Conservation (phyloP, 805 yeast species). For the Scheffersomyces stipitis region DNA sequence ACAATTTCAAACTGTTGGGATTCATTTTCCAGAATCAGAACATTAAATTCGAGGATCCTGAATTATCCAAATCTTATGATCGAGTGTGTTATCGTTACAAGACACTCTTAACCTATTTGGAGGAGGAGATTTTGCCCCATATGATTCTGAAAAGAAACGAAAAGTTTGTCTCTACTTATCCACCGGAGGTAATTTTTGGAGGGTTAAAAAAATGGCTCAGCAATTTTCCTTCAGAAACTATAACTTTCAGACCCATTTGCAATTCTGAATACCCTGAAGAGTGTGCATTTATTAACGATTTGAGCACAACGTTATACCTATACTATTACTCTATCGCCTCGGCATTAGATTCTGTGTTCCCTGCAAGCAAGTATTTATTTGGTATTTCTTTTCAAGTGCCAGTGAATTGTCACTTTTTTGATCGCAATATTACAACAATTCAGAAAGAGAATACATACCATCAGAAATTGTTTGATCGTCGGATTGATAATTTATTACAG, state of each 20-base stretch:
- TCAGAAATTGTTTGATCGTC: background rate
- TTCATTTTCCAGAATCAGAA: background rate
- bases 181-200: constrained; percentile 15
- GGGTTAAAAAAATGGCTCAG: constrained; percentile 20
- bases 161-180: constrained; percentile 16
- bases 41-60: constrained; percentile 1
- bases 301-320: constrained; percentile 18
- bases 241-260: constrained; percentile 2
- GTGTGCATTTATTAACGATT: constrained; percentile 10
- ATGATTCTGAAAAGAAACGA: constrained; percentile 11
- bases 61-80: constrained; percentile 1
- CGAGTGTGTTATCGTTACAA: constrained; percentile 11
- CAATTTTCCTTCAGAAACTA: constrained; percentile 19
- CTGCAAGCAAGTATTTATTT: constrained; percentile 20
- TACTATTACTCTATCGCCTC: constrained; percentile 23
- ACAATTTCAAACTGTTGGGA: background rate
- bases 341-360: constrained; percentile 22
- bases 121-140: constrained; percentile 15
- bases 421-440: constrained; percentile 7
- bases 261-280: constrained; percentile 6
- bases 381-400: constrained; percentile 19
- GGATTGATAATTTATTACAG: constrained; percentile 16
- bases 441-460: constrained; percentile 7
- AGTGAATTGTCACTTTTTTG: constrained; percentile 10
- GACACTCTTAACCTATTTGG: constrained; percentile 14